phyloP scores from a whole-genome alignment of 1,284 basidiomycete species.

The Amylostereum chailletii region DNA sequence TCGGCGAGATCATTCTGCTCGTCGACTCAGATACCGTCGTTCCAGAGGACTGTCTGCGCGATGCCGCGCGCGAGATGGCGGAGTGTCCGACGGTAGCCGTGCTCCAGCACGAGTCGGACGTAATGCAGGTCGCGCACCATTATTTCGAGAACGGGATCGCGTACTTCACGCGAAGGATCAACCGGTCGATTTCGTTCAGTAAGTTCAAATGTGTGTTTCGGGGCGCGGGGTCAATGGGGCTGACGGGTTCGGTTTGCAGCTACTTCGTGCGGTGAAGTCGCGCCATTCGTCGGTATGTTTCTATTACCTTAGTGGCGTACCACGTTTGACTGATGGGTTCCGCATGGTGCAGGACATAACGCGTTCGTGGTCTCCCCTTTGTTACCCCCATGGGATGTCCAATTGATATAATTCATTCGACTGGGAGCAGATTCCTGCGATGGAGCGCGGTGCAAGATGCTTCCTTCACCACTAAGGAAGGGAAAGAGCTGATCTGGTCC shows the following conservation, averaged over 20 bases:
- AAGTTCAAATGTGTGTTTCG: conserved; percentile 8
- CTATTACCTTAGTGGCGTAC: too few species aligned
- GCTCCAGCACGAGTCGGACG: conserved; percentile 41
- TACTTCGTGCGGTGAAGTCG: conserved; percentile 42
- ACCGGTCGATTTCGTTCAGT: conserved; percentile 34
- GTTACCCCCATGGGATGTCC: background rate
- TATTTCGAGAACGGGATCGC: conserved; percentile 54
- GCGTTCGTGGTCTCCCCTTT: conserved; percentile 18
- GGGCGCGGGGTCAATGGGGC: background rate
- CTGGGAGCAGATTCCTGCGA: conserved; percentile 30
- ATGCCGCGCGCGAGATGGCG: conserved; percentile 48
- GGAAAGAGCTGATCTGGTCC: conserved; percentile 43
- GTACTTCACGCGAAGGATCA: conserved; percentile 46
- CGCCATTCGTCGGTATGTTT: conserved; percentile 40
- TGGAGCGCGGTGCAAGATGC: conserved; percentile 49
- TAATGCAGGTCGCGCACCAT: conserved; percentile 48
- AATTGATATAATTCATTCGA: too few species aligned
- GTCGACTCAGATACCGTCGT: conserved; percentile 52
- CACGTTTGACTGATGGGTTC: too few species aligned
- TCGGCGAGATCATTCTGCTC: conserved; percentile 36
- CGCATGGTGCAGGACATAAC: conserved; percentile 18
- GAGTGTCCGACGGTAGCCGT: conserved; percentile 42
- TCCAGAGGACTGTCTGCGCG: conserved; percentile 49
- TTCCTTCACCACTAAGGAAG: conserved; percentile 37
- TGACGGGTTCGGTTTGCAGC: conserved; percentile 13